These are phyloP conservation scores for Lepidium africanum DNA, from an alignment of 345 rosid genomes.

Conservation along the genomic window DNA sequence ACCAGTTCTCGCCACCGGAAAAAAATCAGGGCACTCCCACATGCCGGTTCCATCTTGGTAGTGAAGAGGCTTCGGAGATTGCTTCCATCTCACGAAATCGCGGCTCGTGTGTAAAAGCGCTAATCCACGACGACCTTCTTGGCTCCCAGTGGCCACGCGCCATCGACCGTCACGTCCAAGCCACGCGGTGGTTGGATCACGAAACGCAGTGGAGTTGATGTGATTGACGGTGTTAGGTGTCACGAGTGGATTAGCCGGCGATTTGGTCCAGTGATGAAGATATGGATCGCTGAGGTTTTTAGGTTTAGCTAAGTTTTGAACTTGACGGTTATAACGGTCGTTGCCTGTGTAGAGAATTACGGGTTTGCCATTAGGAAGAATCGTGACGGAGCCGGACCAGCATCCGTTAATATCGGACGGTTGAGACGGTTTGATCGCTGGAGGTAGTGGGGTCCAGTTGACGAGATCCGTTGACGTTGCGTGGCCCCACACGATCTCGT, in stretches of 20 bases:
- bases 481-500: constrained; percentile 70
- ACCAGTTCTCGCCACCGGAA: constrained; percentile 32
- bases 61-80: constrained; percentile 40
- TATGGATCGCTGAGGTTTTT: constrained; percentile 47
- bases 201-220: constrained; percentile 27
- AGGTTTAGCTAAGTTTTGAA: constrained; percentile 50
- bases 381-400: constrained; percentile 67
- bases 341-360: constrained; percentile 57
- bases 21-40: constrained; percentile 91
- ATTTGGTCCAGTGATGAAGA: constrained; percentile 48
- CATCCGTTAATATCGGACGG: constrained; percentile 49
- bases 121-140: constrained; percentile 29
- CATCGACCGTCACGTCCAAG: constrained; percentile 38
- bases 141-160: constrained; percentile 47
- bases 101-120: constrained; percentile 45
- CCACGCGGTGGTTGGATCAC: constrained; percentile 81
- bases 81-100: constrained; percentile 43
- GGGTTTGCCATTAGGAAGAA: constrained; percentile 40
- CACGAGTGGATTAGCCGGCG: constrained; percentile 46
- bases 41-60: constrained; percentile 41
- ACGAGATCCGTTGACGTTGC: constrained; percentile 59
- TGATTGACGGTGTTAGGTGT: constrained; percentile 22
- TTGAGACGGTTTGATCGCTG: constrained; percentile 43
- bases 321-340: constrained; percentile 33
- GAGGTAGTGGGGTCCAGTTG: constrained; percentile 53